Conservation (phyloP, 208 protist species). For the Crithidia sp. region DNA sequence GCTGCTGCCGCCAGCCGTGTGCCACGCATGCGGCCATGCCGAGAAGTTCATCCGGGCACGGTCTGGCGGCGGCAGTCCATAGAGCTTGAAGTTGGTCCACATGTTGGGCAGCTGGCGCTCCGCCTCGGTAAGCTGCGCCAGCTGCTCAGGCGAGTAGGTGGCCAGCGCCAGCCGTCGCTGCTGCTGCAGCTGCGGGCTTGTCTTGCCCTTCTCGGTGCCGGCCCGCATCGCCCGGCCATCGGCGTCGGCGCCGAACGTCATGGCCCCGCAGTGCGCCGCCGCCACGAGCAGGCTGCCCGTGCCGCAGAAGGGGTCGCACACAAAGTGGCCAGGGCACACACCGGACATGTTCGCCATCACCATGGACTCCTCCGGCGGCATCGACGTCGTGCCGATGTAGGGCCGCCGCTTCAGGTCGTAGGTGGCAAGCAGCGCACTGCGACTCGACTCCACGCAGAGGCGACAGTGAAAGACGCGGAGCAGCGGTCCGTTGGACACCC, state of each 20-base stretch:
- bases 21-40: conserved; percentile 45
- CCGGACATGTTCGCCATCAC: conserved; percentile 92
- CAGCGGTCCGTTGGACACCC: conserved; percentile 45
- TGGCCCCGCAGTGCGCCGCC: conserved; percentile 85
- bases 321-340: conserved; percentile 54
- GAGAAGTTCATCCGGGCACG: conserved; percentile 89
- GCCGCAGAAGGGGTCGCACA: conserved; percentile 95
- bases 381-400: conserved; percentile 96
- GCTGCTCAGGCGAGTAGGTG: conserved; percentile 33
- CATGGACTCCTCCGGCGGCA: conserved; percentile 94
- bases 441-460: conserved; percentile 38
- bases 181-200: conserved; percentile 73
- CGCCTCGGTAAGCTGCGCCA: conserved; percentile 39
- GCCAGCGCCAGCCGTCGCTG: conserved; percentile 64
- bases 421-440: conserved; percentile 52
- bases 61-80: conserved; percentile 74
- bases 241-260: conserved; percentile 90
- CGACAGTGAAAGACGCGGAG: conserved; percentile 56
- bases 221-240: conserved; percentile 88
- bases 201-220: conserved; percentile 51
- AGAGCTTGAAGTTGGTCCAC: conserved; percentile 91
- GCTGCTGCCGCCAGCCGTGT: conserved; percentile 6
- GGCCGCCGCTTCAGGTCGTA: conserved; percentile 88
- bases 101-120: conserved; percentile 58
- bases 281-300: conserved; percentile 90